Evolutionary conservation across 2,329 filamentous ascomycete genomes (phyloP).

Genomic region (Alternaria tenuissima): DNA sequence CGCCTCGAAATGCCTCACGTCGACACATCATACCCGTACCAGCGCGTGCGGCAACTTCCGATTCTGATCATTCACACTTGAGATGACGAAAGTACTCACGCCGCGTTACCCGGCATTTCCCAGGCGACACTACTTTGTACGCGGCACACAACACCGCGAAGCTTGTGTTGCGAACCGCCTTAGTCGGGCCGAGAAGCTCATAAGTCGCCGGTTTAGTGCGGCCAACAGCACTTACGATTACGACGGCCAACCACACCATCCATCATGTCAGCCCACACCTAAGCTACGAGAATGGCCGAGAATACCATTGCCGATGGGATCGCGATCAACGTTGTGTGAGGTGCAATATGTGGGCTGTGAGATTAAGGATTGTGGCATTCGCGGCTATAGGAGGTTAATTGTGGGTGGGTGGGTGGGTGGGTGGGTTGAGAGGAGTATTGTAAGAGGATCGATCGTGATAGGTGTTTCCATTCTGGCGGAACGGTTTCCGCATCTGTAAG

Average conservation of each 20-base stretch:
- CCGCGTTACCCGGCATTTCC: slow-evolving; percentile 2
- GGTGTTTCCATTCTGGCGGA: not conserved
- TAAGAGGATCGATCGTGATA: slow-evolving; percentile 1
- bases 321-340: not conserved
- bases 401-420: not conserved
- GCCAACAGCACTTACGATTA: not conserved
- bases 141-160: slow-evolving; percentile 1
- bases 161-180: slow-evolving; percentile 1
- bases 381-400: not conserved
- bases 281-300: slow-evolving; percentile 3
- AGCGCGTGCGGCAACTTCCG: not conserved
- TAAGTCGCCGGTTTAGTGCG: slow-evolving; percentile 3
- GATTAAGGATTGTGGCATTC: not conserved
- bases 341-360: not conserved
- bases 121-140: not conserved
- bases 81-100: not conserved
- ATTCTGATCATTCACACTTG: not conserved
- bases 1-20: not conserved
- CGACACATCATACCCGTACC: not conserved
- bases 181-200: slow-evolving; percentile 1
- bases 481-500: not conserved
- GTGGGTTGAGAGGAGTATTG: slow-evolving; percentile 1
- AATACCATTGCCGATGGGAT: not conserved
- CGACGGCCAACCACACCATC: not conserved
- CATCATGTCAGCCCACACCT: slow-evolving; percentile 1